phyloP scores from a whole-genome alignment of 768 basidiomycete species.

The Termitomyces eurrhizus region DNA sequence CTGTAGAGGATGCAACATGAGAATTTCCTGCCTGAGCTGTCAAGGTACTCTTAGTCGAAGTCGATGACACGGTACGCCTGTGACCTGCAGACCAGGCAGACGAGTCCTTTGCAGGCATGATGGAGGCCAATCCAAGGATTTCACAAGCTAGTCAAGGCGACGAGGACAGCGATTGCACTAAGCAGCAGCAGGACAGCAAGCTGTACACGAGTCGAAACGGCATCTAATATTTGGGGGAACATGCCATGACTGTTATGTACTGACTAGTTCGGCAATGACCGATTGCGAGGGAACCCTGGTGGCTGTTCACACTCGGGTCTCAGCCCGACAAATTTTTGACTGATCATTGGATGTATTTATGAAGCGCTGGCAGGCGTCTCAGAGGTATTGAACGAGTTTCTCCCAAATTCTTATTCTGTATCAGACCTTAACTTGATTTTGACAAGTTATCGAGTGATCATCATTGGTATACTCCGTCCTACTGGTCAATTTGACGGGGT shows the following conservation, averaged over 20 bases:
- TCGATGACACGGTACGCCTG: slow-evolving; percentile 12
- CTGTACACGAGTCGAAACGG: slow-evolving; percentile 5
- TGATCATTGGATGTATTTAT: neutral
- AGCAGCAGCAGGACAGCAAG: slow-evolving; percentile 9
- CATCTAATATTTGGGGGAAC: slow-evolving; percentile 5
- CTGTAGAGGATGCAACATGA: neutral
- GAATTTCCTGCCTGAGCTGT: slow-evolving; percentile 1
- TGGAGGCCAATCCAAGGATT: neutral
- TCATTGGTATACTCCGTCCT: neutral
- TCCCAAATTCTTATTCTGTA: neutral
- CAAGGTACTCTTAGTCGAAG: slow-evolving; percentile 7
- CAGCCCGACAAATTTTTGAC: neutral
- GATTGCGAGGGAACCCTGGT: neutral
- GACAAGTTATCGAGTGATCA: neutral
- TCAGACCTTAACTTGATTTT: neutral
- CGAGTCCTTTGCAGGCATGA: slow-evolving; percentile 16
- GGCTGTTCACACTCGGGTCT: neutral
- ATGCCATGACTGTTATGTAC: slow-evolving; percentile 8
- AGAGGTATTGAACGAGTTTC: neutral
- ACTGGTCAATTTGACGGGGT: neutral
- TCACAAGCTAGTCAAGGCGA: neutral
- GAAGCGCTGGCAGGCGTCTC: neutral
- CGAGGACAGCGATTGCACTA: neutral
- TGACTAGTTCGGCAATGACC: slow-evolving; percentile 8
- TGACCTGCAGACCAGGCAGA: slow-evolving; percentile 12